phyloP scores from a whole-genome alignment of 768 basidiomycete genomes.

The Cubamyces lactineus region DNA sequence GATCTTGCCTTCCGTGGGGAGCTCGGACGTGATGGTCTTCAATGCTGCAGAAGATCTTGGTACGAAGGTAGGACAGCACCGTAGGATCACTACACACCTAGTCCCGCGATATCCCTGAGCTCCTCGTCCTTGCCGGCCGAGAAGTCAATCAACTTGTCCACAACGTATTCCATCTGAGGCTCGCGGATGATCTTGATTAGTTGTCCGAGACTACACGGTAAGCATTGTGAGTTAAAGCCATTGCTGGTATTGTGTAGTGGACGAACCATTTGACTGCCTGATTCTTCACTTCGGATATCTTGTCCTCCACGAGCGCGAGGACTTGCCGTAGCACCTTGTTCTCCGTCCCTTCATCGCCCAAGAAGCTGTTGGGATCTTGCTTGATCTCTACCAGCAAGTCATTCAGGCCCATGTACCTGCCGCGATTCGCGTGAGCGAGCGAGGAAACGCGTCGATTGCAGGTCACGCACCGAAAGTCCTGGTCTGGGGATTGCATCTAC shows the following conservation, averaged over 20 bases:
- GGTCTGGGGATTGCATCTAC: conserved; percentile 89
- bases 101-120: conserved; percentile 88
- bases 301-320: conserved; percentile 85
- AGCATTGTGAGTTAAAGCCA: neutral
- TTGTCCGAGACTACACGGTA: conserved; percentile 69
- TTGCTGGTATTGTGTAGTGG: neutral
- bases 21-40: conserved; percentile 92
- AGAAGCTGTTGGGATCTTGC: conserved; percentile 72
- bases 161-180: conserved; percentile 79
- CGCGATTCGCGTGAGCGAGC: conserved; percentile 24
- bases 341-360: conserved; percentile 86
- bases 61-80: neutral
- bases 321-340: conserved; percentile 84
- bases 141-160: conserved; percentile 88
- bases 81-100: conserved; percentile 57
- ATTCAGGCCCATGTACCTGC: conserved; percentile 94
- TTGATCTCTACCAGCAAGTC: conserved; percentile 91
- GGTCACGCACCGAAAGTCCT: conserved; percentile 75
- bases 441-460: conserved; percentile 24
- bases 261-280: conserved; percentile 92
- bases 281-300: conserved; percentile 98
- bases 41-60: conserved; percentile 56
- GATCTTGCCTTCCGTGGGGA: conserved; percentile 81
- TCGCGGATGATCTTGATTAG: conserved; percentile 89
- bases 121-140: conserved; percentile 90